phyloP scores from a whole-genome alignment of 2,329 filamentous ascomycete species.

The Alternaria atra region DNA sequence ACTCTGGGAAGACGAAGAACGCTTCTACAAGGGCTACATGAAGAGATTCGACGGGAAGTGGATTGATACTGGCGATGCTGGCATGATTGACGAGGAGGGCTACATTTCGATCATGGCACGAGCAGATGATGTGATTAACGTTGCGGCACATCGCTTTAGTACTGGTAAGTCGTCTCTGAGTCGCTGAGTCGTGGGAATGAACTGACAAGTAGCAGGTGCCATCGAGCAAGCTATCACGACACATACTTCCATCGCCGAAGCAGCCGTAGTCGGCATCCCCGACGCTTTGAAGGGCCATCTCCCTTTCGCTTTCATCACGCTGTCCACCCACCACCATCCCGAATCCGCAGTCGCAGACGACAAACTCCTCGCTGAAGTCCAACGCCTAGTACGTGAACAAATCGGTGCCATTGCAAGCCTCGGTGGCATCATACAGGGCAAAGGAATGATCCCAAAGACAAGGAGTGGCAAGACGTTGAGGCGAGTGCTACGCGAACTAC shows the following conservation, averaged over 20 bases:
- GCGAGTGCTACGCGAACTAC: conserved; percentile 79
- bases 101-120: conserved; percentile 71
- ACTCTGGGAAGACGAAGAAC: conserved; percentile 83
- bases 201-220: conserved; percentile 63
- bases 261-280: conserved; percentile 85
- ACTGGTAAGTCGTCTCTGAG: conserved; percentile 67
- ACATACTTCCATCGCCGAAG: conserved; percentile 81
- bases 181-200: neutral
- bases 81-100: conserved; percentile 80
- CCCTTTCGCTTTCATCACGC: conserved; percentile 86
- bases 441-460: conserved; percentile 90
- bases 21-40: conserved; percentile 87
- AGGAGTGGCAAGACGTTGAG: conserved; percentile 90
- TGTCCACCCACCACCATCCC: conserved; percentile 62
- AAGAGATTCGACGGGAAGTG: conserved; percentile 82
- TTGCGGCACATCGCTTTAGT: conserved; percentile 90
- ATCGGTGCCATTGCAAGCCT: conserved; percentile 89
- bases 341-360: conserved; percentile 60
- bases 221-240: conserved; percentile 92
- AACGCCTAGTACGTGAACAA: conserved; percentile 75
- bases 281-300: conserved; percentile 89
- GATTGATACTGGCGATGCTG: conserved; percentile 92
- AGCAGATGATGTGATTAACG: conserved; percentile 90
- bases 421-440: conserved; percentile 84
- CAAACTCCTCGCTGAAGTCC: conserved; percentile 70